Conservation (phyloP, 2,329 filamentous ascomycete genomes). For the Leptoxyphium fumago region DNA sequence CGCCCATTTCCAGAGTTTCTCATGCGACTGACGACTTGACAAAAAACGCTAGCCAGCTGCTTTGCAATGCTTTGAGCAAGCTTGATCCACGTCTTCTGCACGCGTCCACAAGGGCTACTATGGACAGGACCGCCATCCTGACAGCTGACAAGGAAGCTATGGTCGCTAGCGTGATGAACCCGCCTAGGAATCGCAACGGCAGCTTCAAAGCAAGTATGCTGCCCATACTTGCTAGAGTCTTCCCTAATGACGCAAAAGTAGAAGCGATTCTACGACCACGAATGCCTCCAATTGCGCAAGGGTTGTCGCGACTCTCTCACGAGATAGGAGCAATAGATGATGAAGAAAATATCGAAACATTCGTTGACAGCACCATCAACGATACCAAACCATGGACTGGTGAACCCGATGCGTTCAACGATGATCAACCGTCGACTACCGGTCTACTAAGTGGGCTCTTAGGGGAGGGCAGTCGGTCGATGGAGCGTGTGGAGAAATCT, state of each 20-base stretch:
- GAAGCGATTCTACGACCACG: conserved; percentile 52
- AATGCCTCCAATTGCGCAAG: conserved; percentile 27
- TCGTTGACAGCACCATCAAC: conserved; percentile 2
- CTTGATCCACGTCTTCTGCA: conserved; percentile 54
- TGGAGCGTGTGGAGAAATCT: not conserved
- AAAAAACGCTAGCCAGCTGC: conserved; percentile 41
- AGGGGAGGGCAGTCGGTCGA: conserved; percentile 2
- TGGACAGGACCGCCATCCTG: conserved; percentile 72
- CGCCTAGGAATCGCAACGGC: conserved; percentile 41
- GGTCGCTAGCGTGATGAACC: conserved; percentile 69
- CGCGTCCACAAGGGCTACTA: conserved; percentile 54
- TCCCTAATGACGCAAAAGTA: conserved; percentile 47
- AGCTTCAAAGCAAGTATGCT: conserved; percentile 53
- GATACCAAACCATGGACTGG: not conserved
- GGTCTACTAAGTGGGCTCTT: conserved; percentile 4
- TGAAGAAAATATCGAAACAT: conserved; percentile 1
- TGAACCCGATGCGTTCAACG: not conserved
- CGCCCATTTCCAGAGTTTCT: no score
- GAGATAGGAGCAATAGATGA: not conserved
- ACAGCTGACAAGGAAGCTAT: conserved; percentile 55
- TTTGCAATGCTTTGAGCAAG: conserved; percentile 42
- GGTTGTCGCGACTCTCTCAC: not conserved
- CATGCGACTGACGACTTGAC: no score
- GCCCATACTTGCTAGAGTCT: conserved; percentile 59
- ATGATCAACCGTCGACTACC: not conserved